Conservation (phyloP, 305 asterid genomes). For the Lippia alba region DNA sequence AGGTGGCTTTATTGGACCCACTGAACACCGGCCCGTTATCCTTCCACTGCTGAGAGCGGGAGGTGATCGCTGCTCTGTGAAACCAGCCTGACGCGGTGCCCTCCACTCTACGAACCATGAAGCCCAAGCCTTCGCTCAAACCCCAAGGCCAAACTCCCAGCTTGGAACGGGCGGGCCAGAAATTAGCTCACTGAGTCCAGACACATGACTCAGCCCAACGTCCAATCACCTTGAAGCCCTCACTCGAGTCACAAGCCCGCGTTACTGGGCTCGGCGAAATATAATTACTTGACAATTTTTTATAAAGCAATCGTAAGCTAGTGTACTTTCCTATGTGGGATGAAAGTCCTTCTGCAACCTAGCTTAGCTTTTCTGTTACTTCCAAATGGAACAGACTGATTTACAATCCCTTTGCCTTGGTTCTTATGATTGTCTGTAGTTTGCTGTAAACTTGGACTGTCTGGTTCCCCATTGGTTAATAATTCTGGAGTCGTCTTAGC, state of each 20-base stretch:
- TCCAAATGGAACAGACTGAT: neutral
- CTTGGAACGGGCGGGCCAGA: constrained; percentile 24
- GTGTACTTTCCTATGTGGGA: neutral
- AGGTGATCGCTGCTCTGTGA: constrained; percentile 28
- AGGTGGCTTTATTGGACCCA: neutral
- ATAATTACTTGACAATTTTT: too few relatives aligned
- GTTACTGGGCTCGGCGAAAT: constrained; percentile 15
- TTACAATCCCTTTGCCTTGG: too few relatives aligned
- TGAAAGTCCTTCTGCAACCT: neutral
- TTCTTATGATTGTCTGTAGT: too few relatives aligned
- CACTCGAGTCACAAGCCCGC: constrained; percentile 24
- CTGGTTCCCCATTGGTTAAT: too few relatives aligned
- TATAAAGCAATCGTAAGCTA: neutral
- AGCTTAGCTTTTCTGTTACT: constrained; percentile 2
- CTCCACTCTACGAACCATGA: constrained; percentile 10
- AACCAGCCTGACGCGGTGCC: constrained; percentile 22
- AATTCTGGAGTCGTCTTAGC: too few relatives aligned
- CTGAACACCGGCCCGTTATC: constrained; percentile 3
- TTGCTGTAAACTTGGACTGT: too few relatives aligned
- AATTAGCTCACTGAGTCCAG: neutral
- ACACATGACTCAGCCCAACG: neutral
- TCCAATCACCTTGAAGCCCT: neutral
- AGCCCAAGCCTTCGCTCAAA: constrained; percentile 19
- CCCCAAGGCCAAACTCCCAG: constrained; percentile 4
- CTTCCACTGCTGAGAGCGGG: constrained; percentile 26